Percentiles rank a stretch among this genome's conserved stretches.
These are phyloP conservation scores for Camellia japonica DNA, from an alignment of 148 eudicot species.

Conservation along the genomic window DNA sequence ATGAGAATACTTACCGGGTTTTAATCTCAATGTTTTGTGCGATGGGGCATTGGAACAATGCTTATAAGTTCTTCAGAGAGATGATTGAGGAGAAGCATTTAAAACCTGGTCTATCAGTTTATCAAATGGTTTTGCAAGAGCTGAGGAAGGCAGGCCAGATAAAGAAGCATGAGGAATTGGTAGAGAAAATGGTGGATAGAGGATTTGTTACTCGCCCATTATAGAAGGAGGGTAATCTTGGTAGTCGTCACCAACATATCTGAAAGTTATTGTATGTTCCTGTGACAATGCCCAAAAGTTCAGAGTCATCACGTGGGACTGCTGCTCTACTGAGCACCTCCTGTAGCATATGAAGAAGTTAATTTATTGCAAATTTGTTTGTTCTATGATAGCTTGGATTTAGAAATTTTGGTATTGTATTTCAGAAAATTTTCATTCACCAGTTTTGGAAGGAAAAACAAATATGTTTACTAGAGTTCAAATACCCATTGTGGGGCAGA, in stretches of 20 bases:
- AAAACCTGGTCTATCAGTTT: constrained; percentile 51
- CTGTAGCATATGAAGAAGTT: too few species aligned
- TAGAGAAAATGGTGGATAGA: constrained; percentile 77
- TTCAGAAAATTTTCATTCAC: neutral
- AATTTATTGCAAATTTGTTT: neutral
- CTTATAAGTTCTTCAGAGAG: constrained; percentile 69
- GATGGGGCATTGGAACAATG: constrained; percentile 97
- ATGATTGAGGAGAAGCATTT: constrained; percentile 85
- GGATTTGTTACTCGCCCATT: constrained; percentile 70
- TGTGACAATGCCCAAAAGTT: too few species aligned
- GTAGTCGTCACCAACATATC: neutral
- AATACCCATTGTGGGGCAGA: neutral
- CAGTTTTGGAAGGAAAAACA: neutral
- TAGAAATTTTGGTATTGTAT: neutral
- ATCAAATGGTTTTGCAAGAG: constrained; percentile 61
- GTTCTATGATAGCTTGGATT: neutral
- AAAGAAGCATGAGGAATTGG: constrained; percentile 87
- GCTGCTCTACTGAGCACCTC: too few species aligned
- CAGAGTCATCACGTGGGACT: too few species aligned
- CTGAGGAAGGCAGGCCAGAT: constrained; percentile 75
- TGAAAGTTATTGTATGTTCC: too few species aligned
- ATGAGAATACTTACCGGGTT: constrained; percentile 67
- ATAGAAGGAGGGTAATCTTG: constrained; percentile 13
- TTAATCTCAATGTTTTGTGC: constrained; percentile 65
- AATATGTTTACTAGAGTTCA: neutral